Evolutionary conservation across 164 flowering plant species (phyloP), one percentile per base, ranked within the genome.

Genomic region (Vitis labrusca): DNA sequence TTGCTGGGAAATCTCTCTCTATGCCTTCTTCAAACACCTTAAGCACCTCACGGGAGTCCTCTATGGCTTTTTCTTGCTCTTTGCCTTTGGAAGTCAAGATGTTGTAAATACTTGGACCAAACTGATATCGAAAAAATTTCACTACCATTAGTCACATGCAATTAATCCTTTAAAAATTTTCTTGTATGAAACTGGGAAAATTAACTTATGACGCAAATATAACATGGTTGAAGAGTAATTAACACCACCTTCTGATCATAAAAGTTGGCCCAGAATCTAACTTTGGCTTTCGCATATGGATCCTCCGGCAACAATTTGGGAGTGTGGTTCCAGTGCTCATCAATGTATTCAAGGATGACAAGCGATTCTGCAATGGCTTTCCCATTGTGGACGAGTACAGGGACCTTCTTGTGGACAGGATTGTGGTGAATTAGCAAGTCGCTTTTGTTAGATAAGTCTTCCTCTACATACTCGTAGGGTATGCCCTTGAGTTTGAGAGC

Each of bases 401-500:
- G 70, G 1, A 64, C 58, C 54, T 71, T 64, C 50, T 50, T 57
- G 58, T 71, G 68, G 50, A 64, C 68, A 29, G 74, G 67, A 15
- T 63, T 71, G 68, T 10, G 13, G 7, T 23, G 63, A 15, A 65
- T 59, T 7, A 65, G 69, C 70, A 64, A 30, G 15, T 69, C 63
- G 61, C 82, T 81, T 61, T 79, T 79, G 73, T 76, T 77, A 9
- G 16, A 3, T 0, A 75, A 55, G 30, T 76, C 76, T 68, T 68
- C 81, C 49, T 71, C 74, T 6, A 78, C 56, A 59, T 67, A 68
- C 60, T 68, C 74, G 14, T 71, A 76, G 9, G 70, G 71, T 64
- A 77, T 70, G 19, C 73, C 82, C 78, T 78, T 81, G 1, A 66
- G 47, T 12, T 76, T 71, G 19, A 77, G 83, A 59, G 80, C 80